These are phyloP conservation scores for Actinidia arguta DNA, from an alignment of 179 eudicot species.

Conservation along the genomic window DNA sequence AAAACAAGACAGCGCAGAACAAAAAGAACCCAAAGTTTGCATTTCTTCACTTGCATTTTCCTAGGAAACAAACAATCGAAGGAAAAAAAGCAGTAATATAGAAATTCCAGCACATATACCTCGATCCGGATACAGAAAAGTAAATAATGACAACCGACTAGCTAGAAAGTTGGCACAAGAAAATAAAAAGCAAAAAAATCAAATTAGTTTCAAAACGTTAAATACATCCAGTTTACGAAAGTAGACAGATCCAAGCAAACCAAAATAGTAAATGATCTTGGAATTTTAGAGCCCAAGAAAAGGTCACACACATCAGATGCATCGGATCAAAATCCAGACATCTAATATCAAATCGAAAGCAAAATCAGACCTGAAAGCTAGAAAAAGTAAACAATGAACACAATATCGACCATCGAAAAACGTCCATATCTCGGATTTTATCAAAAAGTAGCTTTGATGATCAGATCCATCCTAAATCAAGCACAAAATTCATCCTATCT, in stretches of 20 bases:
- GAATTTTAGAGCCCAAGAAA: too few species aligned
- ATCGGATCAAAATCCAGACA: background rate
- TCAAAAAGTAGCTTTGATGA: background rate
- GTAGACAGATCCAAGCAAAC: background rate
- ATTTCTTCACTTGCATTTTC: background rate
- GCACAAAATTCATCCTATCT: background rate
- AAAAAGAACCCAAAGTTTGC: background rate
- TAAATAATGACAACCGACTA: background rate
- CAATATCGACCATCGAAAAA: background rate
- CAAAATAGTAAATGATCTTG: too few species aligned
- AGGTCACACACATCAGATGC: background rate
- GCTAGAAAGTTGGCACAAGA: background rate
- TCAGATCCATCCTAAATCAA: background rate
- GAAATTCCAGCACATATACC: background rate
- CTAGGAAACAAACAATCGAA: background rate
- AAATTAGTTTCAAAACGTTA: background rate
- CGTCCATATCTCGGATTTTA: background rate
- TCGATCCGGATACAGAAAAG: background rate
- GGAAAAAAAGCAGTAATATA: background rate
- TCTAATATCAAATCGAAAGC: background rate
- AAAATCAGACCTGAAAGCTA: background rate
- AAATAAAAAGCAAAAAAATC: background rate
- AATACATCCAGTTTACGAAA: background rate
- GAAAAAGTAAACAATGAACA: background rate
- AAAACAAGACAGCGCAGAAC: background rate